phyloP scores from a whole-genome alignment of 495 filamentous ascomycete genomes.

The Ramalina intermedia region DNA sequence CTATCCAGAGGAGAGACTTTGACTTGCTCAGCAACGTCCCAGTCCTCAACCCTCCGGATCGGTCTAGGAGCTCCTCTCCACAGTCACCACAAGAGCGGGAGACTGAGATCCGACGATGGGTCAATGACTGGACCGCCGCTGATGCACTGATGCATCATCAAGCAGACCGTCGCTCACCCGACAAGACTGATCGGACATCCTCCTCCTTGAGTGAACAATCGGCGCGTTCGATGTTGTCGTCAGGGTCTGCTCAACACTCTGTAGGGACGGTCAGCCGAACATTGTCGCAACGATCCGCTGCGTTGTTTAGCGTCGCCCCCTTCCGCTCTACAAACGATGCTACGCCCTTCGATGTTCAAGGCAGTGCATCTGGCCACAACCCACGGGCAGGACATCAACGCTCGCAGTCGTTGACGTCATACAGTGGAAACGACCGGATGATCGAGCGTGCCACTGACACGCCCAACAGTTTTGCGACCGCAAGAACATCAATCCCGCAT shows the following conservation, averaged over 20 bases:
- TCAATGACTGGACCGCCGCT: constrained; percentile 42
- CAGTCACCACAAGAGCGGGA: constrained; percentile 22
- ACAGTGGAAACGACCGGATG: constrained; percentile 17
- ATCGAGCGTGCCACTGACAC: constrained; percentile 16
- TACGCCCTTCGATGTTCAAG: constrained; percentile 8
- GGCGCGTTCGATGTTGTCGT: constrained; percentile 20
- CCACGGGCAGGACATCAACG: constrained; percentile 8
- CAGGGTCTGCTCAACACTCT: constrained; percentile 15
- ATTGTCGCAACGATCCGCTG: constrained; percentile 21
- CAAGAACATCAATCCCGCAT: constrained; percentile 45
- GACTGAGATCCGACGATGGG: constrained; percentile 45
- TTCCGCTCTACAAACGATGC: constrained; percentile 11
- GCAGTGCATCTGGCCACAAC: constrained; percentile 8
- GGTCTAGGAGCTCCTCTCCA: constrained; percentile 12
- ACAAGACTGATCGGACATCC: constrained; percentile 39
- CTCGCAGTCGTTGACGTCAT: constrained; percentile 1
- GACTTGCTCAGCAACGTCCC: constrained; percentile 10
- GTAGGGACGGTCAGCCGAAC: constrained; percentile 19
- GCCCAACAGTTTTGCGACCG: constrained; percentile 54
- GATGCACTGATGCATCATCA: constrained; percentile 24
- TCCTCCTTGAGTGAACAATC: constrained; percentile 42
- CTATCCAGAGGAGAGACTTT: constrained; percentile 8
- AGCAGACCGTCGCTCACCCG: constrained; percentile 26
- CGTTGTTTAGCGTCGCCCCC: constrained; percentile 8
- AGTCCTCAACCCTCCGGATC: constrained; percentile 6